Conservation (phyloP, 1,284 basidiomycete species). For the Ustilago trichophora region DNA sequence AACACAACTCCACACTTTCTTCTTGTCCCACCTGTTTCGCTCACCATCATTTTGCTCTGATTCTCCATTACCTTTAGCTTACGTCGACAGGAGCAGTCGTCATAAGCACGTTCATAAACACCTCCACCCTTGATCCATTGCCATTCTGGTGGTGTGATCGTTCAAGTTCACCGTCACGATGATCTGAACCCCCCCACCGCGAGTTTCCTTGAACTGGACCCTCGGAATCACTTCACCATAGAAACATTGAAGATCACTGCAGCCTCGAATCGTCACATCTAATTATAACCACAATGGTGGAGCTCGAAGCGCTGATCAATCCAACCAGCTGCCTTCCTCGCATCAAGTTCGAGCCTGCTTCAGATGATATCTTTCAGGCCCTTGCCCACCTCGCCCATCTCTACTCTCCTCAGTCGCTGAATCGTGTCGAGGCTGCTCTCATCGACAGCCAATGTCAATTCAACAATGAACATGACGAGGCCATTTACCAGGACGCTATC, state of each 20-base stretch:
- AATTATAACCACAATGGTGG: conserved; percentile 1
- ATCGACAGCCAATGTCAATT: not conserved
- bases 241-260: not conserved
- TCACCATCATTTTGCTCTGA: not conserved
- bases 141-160: not conserved
- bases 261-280: not conserved
- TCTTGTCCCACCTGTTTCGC: not conserved
- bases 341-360: conserved; percentile 17
- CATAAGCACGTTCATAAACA: not conserved
- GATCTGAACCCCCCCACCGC: not conserved
- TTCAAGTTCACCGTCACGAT: not conserved
- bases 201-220: not conserved
- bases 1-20: conserved; percentile 14
- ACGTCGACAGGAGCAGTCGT: not conserved
- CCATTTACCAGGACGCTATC: conserved; percentile 20
- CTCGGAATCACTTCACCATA: not conserved
- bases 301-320: conserved; percentile 1
- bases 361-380: conserved; percentile 3
- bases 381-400: conserved; percentile 25
- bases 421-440: not conserved
- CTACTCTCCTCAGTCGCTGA: conserved; percentile 38
- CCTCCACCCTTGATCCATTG: not conserved
- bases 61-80: not conserved
- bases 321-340: conserved; percentile 40
- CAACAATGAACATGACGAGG: not conserved